Evolutionary conservation across 1,284 basidiomycete species (phyloP).

Genomic region (Lentinula novae-zelandiae): DNA sequence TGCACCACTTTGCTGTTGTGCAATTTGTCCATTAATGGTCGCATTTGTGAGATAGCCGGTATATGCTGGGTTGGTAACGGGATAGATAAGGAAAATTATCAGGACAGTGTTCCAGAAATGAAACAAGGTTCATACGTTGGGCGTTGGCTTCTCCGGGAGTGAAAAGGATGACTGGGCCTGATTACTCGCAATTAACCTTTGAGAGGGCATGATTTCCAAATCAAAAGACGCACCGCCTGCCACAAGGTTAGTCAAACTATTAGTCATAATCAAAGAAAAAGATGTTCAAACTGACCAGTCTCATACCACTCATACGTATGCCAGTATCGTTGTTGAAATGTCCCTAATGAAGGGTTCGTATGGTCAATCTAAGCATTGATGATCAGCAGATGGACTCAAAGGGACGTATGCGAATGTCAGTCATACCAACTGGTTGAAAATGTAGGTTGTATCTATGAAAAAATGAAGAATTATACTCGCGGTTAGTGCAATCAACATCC

Average conservation of each 20-base stretch:
- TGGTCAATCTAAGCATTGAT: conserved; percentile 51
- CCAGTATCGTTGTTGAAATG: conserved; percentile 74
- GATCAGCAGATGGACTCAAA: background rate
- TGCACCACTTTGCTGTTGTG: conserved; percentile 61
- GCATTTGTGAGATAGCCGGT: conserved; percentile 57
- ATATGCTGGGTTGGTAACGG: conserved; percentile 34
- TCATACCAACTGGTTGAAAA: conserved; percentile 37
- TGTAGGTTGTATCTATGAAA: conserved; percentile 43
- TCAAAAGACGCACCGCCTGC: conserved; percentile 41
- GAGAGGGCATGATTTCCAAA: background rate
- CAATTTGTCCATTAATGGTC: conserved; percentile 64
- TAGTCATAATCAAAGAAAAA: background rate
- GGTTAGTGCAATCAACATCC: background rate
- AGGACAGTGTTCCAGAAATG: background rate
- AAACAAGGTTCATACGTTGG: conserved; percentile 20
- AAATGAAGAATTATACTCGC: background rate
- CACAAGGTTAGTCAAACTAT: conserved; percentile 1
- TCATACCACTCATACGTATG: conserved; percentile 61
- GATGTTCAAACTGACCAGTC: conserved; percentile 31
- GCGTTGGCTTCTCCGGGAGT: conserved; percentile 45
- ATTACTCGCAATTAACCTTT: background rate
- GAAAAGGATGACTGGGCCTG: conserved; percentile 11
- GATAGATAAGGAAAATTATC: background rate
- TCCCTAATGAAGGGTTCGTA: conserved; percentile 65
- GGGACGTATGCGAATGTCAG: background rate